A percentile compares a stretch with the other conserved stretches of the same genome.
phyloP scores from a whole-genome alignment of 2,329 filamentous ascomycete species.

The Arthrobotrys iridis region DNA sequence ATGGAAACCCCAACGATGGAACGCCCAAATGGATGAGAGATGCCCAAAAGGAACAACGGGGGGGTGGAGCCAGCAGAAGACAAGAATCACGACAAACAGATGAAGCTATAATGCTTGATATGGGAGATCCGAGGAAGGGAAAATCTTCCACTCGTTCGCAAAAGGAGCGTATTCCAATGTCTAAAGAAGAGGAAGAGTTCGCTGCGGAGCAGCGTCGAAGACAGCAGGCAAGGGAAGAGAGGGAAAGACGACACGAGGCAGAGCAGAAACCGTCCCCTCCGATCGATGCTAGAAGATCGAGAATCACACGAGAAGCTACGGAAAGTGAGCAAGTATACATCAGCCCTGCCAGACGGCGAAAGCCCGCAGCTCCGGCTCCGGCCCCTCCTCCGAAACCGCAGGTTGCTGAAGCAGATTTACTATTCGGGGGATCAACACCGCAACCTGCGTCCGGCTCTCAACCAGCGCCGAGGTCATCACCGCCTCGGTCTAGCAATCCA shows the following conservation, averaged over 20 bases:
- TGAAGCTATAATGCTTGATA: slow-evolving; percentile 82
- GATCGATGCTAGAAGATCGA: slow-evolving; percentile 48
- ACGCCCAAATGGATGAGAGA: slow-evolving; percentile 98
- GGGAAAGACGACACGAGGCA: slow-evolving; percentile 51
- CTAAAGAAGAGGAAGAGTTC: slow-evolving; percentile 30
- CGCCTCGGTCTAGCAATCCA: slow-evolving; percentile 59
- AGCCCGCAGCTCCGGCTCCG: slow-evolving; percentile 63
- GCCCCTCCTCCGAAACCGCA: slow-evolving; percentile 61
- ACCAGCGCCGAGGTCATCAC: slow-evolving; percentile 47
- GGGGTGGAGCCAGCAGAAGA: slow-evolving; percentile 36
- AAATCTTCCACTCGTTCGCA: slow-evolving; percentile 55
- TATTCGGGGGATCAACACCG: slow-evolving; percentile 65
- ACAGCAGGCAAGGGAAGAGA: slow-evolving; percentile 43
- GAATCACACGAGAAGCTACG: slow-evolving; percentile 74
- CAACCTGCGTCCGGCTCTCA: slow-evolving; percentile 12
- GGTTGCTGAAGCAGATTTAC: slow-evolving; percentile 68
- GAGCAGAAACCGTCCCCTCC: slow-evolving; percentile 51
- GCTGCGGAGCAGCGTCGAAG: slow-evolving; percentile 29
- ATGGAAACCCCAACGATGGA: slow-evolving; percentile 69
- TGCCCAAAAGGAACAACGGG: slow-evolving; percentile 63
- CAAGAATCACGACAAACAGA: slow-evolving; percentile 67
- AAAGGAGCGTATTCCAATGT: slow-evolving; percentile 54
- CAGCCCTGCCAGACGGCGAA: slow-evolving; percentile 81
- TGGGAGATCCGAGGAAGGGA: slow-evolving; percentile 64
- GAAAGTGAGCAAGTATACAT: slow-evolving; percentile 86